Base-by-base conservation (phyloP, 164 flowering plant genomes). In the Berberis vulgaris region DNA sequence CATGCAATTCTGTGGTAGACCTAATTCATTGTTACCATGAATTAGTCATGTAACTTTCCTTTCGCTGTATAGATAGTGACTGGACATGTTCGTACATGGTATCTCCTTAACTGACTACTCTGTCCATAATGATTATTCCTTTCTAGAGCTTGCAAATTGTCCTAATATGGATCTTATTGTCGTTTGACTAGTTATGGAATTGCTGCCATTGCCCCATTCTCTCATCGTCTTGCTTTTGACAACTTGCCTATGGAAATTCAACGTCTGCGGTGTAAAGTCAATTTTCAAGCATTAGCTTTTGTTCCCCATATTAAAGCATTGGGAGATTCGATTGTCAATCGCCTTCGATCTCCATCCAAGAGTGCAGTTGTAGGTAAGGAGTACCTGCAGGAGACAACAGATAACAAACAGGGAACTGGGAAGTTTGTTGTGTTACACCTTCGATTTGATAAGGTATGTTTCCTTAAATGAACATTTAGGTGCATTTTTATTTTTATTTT, bases 181-280 rank as follows among this genome's bases (percentile, higher is more conserved):
- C 41, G 39, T 49, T 61, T 43, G 6, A 12, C 64, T 26, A 94
- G 97, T 61, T 83, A 86, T 71, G 97, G 94, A 40, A 82, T 95
- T 74, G 97, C 99, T 74, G 97, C 99, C 13, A 83, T 95, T 69
- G 72, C 99, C 38, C 99, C 99, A 44, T 95, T 95, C 79, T 95
- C 99, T 55, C 99, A 95, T 71, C 99, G 99, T 9, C 71, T 95
- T 66, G 82, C 96, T 60, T 95, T 95, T 75, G 91, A 95, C 69
- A 82, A 82, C 77, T 67, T 95, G 87, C 87, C 97, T 2, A 57
- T 59, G 77, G 86, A 95, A 39, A 80, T 95, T 72, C 97, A 95
- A 67, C 84, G 84, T 6, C 76, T 91, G 52, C 91, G 99, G 2
- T 95, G 99, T 69, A 95, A 95, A 78, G 97, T 86, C 68, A 91